Base-by-base conservation (phyloP, 495 filamentous ascomycete species). In the Alectoria sarmentosa region DNA sequence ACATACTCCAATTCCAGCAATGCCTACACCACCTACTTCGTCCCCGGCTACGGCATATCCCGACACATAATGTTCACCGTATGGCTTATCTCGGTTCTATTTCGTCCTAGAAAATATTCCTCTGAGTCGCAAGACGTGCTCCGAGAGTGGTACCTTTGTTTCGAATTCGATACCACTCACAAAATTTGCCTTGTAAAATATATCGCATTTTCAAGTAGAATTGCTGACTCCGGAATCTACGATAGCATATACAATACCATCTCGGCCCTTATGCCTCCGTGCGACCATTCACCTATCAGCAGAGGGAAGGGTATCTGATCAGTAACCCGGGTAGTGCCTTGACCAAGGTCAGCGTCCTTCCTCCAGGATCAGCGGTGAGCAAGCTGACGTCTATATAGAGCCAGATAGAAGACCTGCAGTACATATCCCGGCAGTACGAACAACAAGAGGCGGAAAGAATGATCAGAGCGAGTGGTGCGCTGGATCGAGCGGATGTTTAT, bases 281-380 rank as follows among this genome's bases (percentile, higher is more conserved):
- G 32, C 71, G 80, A 63, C 81, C 81, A 30, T 83, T 79, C 67
- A 79, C 76, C 48, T 82, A 81, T 62, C 80, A 83, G 78, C 79
- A 78, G 37, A 79, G 81, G 46, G 80, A 83, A 72, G 81, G 81
- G 38, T 83, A 83, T 61, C 71, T 83, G n/a, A 77, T 83, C 57
- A 72, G 73, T 30, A 67, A 71, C 44, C 55, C 69, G 41, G 81
- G 81, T 44, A 72, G 77, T 64, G 79, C 77, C 65, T 71, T 83
- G 55, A 83, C 81, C 64, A 75, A 81, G 72, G 81, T 83, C 61
- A 73, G 76, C 76, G 23, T 46, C 44, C 65, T 63, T 54, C 48
- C 34, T 32, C 5, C 44, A 36, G 54, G 48, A 23, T 32, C 36
- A 54, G 26, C 38, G 15, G 28, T 39, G 9, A 34, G 30, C 14